These are phyloP conservation scores for Citrullus colocynthis DNA, from an alignment of 306 rosid species.

Conservation along the genomic window DNA sequence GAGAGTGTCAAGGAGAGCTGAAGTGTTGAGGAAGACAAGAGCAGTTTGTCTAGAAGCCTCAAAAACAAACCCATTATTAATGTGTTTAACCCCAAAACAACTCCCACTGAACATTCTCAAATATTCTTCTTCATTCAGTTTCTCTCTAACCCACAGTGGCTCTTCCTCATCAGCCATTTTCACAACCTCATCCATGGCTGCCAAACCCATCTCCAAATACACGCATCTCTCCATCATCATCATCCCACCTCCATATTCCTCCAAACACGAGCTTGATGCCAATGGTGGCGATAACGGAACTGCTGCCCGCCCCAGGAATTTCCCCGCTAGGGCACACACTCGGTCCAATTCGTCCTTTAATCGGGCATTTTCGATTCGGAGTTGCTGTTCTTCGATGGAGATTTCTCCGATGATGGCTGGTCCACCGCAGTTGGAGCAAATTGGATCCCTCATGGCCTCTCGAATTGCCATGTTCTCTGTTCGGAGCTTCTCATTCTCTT, in stretches of 20 bases:
- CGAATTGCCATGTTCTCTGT: slow-evolving; percentile 83
- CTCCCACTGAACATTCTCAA: slow-evolving; percentile 38
- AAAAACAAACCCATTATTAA: slow-evolving; percentile 50
- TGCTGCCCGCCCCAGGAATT: slow-evolving; percentile 78
- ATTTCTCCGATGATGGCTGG: slow-evolving; percentile 75
- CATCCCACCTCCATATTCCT: slow-evolving; percentile 42
- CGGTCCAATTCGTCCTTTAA: slow-evolving; percentile 81
- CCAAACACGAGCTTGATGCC: slow-evolving; percentile 46
- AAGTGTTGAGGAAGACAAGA: slow-evolving; percentile 59
- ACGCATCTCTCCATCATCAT: slow-evolving; percentile 53
- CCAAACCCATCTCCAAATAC: slow-evolving; percentile 69
- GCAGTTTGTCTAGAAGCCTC: slow-evolving; percentile 76
- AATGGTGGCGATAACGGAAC: slow-evolving; percentile 32
- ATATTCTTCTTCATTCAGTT: slow-evolving; percentile 64
- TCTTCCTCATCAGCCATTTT: slow-evolving; percentile 57
- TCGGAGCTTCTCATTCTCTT: slow-evolving; percentile 81
- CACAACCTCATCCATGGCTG: slow-evolving; percentile 89
- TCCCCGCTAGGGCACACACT: slow-evolving; percentile 74
- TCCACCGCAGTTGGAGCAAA: slow-evolving; percentile 80
- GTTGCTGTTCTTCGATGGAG: slow-evolving; percentile 73
- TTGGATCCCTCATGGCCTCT: slow-evolving; percentile 81
- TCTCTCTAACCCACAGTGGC: slow-evolving; percentile 70
- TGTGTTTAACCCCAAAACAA: slow-evolving; percentile 58
- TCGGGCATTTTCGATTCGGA: slow-evolving; percentile 74
- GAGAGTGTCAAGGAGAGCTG: slow-evolving; percentile 69